A percentile compares a stretch with the other conserved stretches of the same genome.
These are phyloP conservation scores for Blastomyces gilchristii DNA, from an alignment of 2,329 filamentous ascomycete species.

Conservation along the genomic window DNA sequence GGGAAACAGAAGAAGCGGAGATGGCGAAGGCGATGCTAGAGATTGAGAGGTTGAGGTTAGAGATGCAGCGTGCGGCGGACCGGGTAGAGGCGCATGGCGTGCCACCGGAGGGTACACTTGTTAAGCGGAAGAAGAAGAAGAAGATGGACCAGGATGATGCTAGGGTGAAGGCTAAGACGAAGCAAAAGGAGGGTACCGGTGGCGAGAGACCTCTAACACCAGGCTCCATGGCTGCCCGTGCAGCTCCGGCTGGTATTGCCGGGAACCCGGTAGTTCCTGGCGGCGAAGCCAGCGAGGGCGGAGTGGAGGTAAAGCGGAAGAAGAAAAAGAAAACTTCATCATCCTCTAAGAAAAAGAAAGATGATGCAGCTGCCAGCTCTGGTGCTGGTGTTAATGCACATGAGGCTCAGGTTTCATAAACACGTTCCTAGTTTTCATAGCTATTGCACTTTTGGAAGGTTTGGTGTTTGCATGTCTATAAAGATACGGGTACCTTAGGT, in stretches of 20 bases:
- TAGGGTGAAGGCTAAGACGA: slow-evolving; percentile 13
- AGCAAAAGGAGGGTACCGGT: slow-evolving; percentile 15
- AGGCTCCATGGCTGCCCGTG: background rate
- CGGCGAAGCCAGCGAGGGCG: background rate
- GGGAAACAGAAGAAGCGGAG: slow-evolving; percentile 70
- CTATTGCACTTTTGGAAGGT: background rate
- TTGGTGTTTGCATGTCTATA: background rate
- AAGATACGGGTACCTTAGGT: background rate
- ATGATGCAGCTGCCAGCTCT: background rate
- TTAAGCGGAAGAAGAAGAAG: slow-evolving; percentile 50
- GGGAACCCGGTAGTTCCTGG: background rate
- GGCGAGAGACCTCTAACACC: too few relatives aligned
- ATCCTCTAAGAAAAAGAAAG: slow-evolving; percentile 7
- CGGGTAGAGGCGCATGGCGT: slow-evolving; percentile 37
- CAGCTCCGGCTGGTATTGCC: background rate
- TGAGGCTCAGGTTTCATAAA: background rate
- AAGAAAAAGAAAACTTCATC: slow-evolving; percentile 9
- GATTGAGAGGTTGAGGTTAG: slow-evolving; percentile 72
- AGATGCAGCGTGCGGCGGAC: slow-evolving; percentile 56
- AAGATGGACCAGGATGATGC: slow-evolving; percentile 23
- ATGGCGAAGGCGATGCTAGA: slow-evolving; percentile 83
- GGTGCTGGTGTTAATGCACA: background rate
- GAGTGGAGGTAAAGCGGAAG: slow-evolving; percentile 13
- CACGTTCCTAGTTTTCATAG: background rate
- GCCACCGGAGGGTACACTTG: slow-evolving; percentile 36